Base-by-base conservation (phyloP, 495 filamentous ascomycete species). In the Chaetomidium leptoderma region DNA sequence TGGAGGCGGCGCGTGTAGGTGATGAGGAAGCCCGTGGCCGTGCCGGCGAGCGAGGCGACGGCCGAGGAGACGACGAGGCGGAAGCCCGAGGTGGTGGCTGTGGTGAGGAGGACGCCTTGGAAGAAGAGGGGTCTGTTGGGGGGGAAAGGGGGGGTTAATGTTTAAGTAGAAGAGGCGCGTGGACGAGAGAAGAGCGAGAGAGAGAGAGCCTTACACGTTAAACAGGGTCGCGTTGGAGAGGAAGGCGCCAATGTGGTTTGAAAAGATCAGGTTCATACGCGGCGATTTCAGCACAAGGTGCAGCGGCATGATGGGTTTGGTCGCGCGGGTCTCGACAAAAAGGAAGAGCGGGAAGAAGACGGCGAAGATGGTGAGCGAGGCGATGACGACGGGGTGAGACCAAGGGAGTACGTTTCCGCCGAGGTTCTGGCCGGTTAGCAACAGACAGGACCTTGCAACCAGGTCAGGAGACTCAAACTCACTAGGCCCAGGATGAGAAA, bases 41-140 rank as follows among this genome's bases (percentile, higher is more conserved):
- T 80, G 30, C 85, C 86, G 6, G 80, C 77, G 1, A 72, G 47
- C 11, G 86, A 87, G 36, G 82, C 70, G 0, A 81, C 79, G 13
- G 82, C 57, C 1, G 83, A 82, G 27, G 83, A 81, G 37, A 82
- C 72, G 10, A 89, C 73, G 44, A 92, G 83, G 40, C 86, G 79
- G 4, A 90, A 77, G 11, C 89, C 89, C 1, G 89, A 90, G 17
- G 76, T 76, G 9, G 88, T 88, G 24, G 89, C 84, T 21, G 75
- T 80, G 13, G 86, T 83, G 39, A 90, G 79, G 60, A 88, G 85
- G 45, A 91, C 87, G 29, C 84, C 87, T 69, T 91, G 87, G 72
- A 91, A 92, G 74, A 85, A 92, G 21, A 92, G 73, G 0, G 88
- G 88, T 16, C 71, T 74, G 53, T 10, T 21, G 14, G 3, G 14